Evolutionary conservation across 805 yeast species (phyloP).

Genomic region (Ogataea parapolymorpha): DNA sequence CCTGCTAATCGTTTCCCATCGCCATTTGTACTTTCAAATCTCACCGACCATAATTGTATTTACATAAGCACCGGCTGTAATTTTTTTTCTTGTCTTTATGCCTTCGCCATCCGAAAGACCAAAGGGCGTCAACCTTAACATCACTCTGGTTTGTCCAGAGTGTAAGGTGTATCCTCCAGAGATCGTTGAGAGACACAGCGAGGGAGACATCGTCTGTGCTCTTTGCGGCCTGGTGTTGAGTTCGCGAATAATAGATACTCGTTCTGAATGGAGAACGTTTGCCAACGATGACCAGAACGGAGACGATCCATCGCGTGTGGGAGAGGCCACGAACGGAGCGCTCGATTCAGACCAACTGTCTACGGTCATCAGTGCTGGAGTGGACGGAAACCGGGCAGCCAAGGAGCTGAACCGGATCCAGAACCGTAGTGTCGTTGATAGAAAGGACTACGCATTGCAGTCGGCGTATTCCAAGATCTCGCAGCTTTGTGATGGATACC

Average conservation of each 20-base stretch:
- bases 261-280: slow-evolving; percentile 98
- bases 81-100: slow-evolving; percentile 14
- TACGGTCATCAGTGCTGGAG: slow-evolving; percentile 85
- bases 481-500: slow-evolving; percentile 96
- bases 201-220: slow-evolving; percentile 98
- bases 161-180: slow-evolving; percentile 96
- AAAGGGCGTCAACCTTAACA: slow-evolving; percentile 79
- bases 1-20: not conserved
- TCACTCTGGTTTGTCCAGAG: slow-evolving; percentile 90
- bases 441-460: slow-evolving; percentile 81
- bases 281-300: slow-evolving; percentile 97
- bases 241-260: slow-evolving; percentile 87
- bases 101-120: slow-evolving; percentile 28
- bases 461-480: slow-evolving; percentile 88
- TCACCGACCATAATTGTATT: not conserved
- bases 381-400: slow-evolving; percentile 82
- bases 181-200: slow-evolving; percentile 89
- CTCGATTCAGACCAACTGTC: slow-evolving; percentile 89
- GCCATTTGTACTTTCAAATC: not conserved
- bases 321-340: slow-evolving; percentile 92
- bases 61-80: slow-evolving; percentile 1
- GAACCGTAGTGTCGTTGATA: slow-evolving; percentile 78
- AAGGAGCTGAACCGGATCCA: slow-evolving; percentile 90
- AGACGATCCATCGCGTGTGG: slow-evolving; percentile 98
- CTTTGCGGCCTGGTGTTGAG: slow-evolving; percentile 92